Evolutionary conservation across 2,329 filamentous ascomycete species (phyloP).

Genomic region (Beauveria asiatica): DNA sequence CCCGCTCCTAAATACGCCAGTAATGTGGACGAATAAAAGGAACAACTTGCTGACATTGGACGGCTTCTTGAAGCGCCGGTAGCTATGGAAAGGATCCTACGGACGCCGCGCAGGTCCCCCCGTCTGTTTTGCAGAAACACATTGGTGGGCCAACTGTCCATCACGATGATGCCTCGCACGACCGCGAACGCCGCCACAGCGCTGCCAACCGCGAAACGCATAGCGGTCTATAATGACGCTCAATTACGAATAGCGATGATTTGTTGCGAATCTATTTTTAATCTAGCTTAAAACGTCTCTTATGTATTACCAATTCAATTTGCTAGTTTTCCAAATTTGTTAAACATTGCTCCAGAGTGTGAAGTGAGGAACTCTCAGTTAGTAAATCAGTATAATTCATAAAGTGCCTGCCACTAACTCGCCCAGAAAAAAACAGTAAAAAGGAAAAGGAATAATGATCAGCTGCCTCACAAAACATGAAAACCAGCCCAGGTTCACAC

Average conservation of each 20-base stretch:
- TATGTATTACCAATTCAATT: neutral
- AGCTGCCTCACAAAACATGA: no score
- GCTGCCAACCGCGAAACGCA: conserved; percentile 40
- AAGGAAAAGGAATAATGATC: no score
- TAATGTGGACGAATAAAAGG: neutral
- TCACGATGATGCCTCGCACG: conserved; percentile 35
- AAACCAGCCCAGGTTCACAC: no score
- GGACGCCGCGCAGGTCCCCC: conserved; percentile 49
- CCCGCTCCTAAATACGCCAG: conserved; percentile 27
- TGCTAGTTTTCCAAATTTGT: neutral
- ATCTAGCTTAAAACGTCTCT: conserved; percentile 2
- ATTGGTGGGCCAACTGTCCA: conserved; percentile 37
- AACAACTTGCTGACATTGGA: conserved; percentile 1
- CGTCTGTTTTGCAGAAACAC: conserved; percentile 41
- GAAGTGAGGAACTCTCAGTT: no score
- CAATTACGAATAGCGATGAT: conserved; percentile 2
- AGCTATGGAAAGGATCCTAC: conserved; percentile 32
- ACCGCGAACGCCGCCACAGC: conserved; percentile 38
- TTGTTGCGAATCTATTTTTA: conserved; percentile 6
- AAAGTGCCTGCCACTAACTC: no score
- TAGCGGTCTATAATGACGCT: conserved; percentile 31
- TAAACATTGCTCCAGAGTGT: no score
- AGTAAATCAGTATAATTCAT: no score
- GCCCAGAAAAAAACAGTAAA: no score
- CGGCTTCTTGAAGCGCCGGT: neutral